Base-by-base conservation (phyloP, 495 filamentous ascomycete genomes). In the Tuber calosporum region DNA sequence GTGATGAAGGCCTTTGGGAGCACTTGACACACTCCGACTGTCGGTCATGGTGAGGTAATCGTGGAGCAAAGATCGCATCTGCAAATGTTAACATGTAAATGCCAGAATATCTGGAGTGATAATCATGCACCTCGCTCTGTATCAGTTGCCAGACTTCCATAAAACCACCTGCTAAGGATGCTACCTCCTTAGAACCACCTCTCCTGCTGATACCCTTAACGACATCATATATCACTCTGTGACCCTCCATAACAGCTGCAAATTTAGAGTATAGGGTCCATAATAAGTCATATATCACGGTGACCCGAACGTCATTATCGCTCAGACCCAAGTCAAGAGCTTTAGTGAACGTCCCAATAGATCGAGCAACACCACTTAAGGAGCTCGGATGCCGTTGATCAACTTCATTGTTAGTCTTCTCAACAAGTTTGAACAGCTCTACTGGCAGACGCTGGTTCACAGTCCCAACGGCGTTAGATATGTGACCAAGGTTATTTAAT, bases 11-110 rank as follows among this genome's bases (percentile, higher is more conserved):
- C 84, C 82, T 53, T 85, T 84, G 22, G 84, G 81, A 66, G 87
- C 81, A 75, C 85, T 85, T 40, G 85, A 84, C 19, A 83, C 72
- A 34, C 74, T 76, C 37, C 80, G 85, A 75, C 93, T 91, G 43
- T 91, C 93, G 78, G 94, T 93, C n/a, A 93, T 95, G 5, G 96
- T 94, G 72, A 99, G 87, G 79, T 99, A 98, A 82, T 98, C 95
- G 82, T 99, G 96, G 73, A 99, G 85, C 30, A 98, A 85, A 3
- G 93, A 95, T 41, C 94, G 90, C 78, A 99, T 97, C 87, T 91
- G 83, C 68, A 85, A 83, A 53, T 85, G 82, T 81, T 87, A 89
- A 36, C 30, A 69, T 43, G 11, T 2, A 42, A 13, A 69, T 73
- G 34, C 26, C 13, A 11, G 15, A 39, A 22, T 13, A 45, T 62